A percentile compares a stretch with the other conserved stretches of the same genome.
phyloP scores from a whole-genome alignment of 805 yeast genomes.

The Barnettozyma pratensis region DNA sequence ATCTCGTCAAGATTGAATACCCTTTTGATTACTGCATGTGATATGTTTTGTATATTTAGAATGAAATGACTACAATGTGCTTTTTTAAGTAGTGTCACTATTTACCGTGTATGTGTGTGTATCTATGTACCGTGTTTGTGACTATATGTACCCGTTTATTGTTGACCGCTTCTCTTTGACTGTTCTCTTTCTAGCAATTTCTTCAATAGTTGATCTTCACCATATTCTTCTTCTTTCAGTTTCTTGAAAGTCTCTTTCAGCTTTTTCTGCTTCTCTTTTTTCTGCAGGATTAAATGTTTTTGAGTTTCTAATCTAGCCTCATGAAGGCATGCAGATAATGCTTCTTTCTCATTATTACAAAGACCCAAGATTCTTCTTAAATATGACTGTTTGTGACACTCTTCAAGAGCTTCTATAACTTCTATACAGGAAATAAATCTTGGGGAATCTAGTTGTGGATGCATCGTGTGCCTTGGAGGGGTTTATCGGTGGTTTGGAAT shows the following conservation, averaged over 20 bases:
- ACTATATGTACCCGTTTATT: not conserved
- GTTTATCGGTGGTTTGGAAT: not conserved
- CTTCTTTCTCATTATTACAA: slow-evolving; percentile 82
- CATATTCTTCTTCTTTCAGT: slow-evolving; percentile 72
- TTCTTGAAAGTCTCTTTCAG: slow-evolving; percentile 54
- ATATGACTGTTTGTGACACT: slow-evolving; percentile 74
- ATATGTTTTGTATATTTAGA: slow-evolving; percentile 5
- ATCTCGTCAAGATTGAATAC: slow-evolving; percentile 81
- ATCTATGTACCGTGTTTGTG: slow-evolving; percentile 2
- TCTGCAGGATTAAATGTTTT: slow-evolving; percentile 44
- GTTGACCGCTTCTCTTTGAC: slow-evolving; percentile 24
- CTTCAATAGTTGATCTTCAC: slow-evolving; percentile 66
- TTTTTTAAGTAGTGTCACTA: not conserved
- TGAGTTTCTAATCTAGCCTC: slow-evolving; percentile 63
- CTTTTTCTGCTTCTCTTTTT: slow-evolving; percentile 50
- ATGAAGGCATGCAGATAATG: slow-evolving; percentile 73
- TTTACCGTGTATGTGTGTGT: not conserved
- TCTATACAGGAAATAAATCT: slow-evolving; percentile 62
- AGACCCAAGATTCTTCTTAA: slow-evolving; percentile 69
- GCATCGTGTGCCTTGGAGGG: slow-evolving; percentile 30
- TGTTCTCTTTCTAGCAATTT: slow-evolving; percentile 55
- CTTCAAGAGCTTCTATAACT: slow-evolving; percentile 80
- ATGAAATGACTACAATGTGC: slow-evolving; percentile 1
- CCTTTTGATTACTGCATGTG: not conserved
- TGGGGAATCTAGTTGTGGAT: slow-evolving; percentile 48